Conservation (phyloP, 345 rosid species). For the Eucalyptus microcorys region DNA sequence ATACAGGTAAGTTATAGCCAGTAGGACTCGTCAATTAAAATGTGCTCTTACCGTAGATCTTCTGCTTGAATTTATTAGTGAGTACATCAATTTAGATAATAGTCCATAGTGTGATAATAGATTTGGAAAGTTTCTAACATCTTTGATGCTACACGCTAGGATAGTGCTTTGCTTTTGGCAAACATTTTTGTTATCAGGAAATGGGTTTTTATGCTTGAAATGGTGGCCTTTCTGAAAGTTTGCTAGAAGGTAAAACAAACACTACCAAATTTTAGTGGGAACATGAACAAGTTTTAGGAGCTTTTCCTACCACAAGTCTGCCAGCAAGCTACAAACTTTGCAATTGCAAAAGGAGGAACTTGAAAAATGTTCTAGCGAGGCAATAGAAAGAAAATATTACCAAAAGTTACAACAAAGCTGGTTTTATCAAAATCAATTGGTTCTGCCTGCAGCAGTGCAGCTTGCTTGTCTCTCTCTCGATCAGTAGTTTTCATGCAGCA, state of each 20-base stretch:
- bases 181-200: neutral
- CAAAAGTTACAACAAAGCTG: neutral
- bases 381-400: neutral
- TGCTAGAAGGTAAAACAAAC: neutral
- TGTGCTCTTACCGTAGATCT: neutral
- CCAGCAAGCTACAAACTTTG: neutral
- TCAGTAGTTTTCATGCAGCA: neutral
- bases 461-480: neutral
- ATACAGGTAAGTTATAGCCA: conserved; percentile 19
- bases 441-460: neutral
- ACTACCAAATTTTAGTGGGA: neutral
- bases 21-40: too few relatives aligned
- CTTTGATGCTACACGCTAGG: neutral
- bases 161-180: neutral
- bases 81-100: neutral
- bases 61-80: neutral
- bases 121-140: neutral
- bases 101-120: neutral
- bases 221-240: neutral
- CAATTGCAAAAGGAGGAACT: neutral
- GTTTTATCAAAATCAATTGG: neutral
- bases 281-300: neutral
- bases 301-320: neutral
- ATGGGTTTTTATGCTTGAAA: neutral
- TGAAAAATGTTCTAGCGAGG: neutral